Base-by-base conservation (phyloP, 1,284 basidiomycete species). In the Microstroma glucosiphilum region DNA sequence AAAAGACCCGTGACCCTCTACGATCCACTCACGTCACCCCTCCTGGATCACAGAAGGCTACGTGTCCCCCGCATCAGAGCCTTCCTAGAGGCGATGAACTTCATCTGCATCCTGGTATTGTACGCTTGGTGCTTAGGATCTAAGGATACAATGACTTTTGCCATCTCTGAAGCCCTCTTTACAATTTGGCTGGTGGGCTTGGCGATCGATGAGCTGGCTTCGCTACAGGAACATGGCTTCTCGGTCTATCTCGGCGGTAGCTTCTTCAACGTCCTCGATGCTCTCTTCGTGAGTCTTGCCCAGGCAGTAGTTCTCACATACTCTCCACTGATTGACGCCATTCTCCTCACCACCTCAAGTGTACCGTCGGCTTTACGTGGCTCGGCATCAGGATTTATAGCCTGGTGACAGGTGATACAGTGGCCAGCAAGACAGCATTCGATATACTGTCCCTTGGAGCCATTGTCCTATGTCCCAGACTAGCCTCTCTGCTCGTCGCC, bases 191-290 rank as follows among this genome's bases (percentile, higher is more conserved):
- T 65, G 0, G 30, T 64, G 80, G 83, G 92, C 0, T 96, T 96
- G 78, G 86, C 89, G 0, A 82, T 96, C 4, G 92, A 96, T 78
- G 94, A 93, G 77, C 82, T 92, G 13, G 92, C 92, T 9, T 88
- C 91, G 2, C 90, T 94, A 86, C 89, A 94, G 76, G 92, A 96
- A 78, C 92, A 92, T 75, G 92, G 92, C 0, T 85, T 94, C 59
- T 87, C 85, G 84, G 88, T 89, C 85, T 80, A 77, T 62, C 30
- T 37, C 9, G 58, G 72, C n/a, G 66, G 67, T n/a, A 74, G 75
- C 13, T 64, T 79, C 15, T 76, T 79, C 67, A 80, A 67, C 6
- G 74, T 68, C 3, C 58, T 64, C 54, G 63, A 63, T 63, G 40
- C 46, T 46, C 62, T 57, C 23, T 19, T 48, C 46, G 30, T 37